Conservation (phyloP, 108 stramenopile species). For the Bacterosira constricta region DNA sequence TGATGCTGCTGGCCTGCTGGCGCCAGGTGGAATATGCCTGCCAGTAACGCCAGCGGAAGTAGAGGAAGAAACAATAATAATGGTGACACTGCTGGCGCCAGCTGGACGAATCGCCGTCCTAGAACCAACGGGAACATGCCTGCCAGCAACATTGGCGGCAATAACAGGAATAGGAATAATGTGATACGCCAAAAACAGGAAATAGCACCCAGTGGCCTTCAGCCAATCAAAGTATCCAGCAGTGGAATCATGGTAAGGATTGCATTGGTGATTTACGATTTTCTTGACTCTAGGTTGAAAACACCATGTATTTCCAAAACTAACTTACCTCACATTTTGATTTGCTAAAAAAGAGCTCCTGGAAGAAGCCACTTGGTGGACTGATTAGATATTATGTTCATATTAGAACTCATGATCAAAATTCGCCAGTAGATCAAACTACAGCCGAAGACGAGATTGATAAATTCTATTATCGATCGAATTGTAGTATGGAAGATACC, state of each 20-base stretch:
- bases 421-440: background rate
- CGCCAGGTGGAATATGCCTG: too few species aligned
- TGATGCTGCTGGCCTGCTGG: background rate
- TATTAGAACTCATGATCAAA: background rate
- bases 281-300: too few species aligned
- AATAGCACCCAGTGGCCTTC: background rate
- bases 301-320: background rate
- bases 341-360: background rate
- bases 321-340: too few species aligned
- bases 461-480: constrained; percentile 10
- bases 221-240: constrained; percentile 2
- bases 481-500: constrained; percentile 28
- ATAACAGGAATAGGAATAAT: background rate
- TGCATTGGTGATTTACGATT: too few species aligned
- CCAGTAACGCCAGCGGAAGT: too few species aligned
- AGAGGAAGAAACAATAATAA: background rate
- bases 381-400: constrained; percentile 34
- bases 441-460: constrained; percentile 37
- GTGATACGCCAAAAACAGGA: background rate
- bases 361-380: constrained; percentile 31
- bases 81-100: background rate
- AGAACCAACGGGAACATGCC: too few species aligned
- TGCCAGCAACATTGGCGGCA: background rate
- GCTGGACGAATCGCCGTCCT: background rate
- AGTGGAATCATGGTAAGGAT: constrained; percentile 3